Evolutionary conservation across 2,329 filamentous ascomycete species (phyloP).

Genomic region (Xylariales sp.): DNA sequence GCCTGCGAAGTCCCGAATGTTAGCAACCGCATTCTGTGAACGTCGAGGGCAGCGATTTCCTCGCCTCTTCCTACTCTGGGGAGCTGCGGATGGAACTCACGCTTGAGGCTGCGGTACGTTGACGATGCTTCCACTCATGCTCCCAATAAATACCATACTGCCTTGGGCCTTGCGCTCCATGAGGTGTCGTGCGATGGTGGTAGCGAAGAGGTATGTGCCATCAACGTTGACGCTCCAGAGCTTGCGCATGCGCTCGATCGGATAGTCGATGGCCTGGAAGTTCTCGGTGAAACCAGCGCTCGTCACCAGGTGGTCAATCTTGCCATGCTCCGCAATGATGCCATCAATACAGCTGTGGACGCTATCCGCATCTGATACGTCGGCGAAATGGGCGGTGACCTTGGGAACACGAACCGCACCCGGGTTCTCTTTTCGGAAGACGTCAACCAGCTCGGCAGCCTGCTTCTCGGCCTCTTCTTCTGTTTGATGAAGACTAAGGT

Average conservation of each 20-base stretch:
- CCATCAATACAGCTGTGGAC: constrained; percentile 71
- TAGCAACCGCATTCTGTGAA: background rate
- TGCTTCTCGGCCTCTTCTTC: constrained; percentile 80
- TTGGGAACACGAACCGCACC: constrained; percentile 67
- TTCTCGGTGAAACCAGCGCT: constrained; percentile 98
- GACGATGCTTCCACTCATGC: constrained; percentile 91
- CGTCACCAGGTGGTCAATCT: constrained; percentile 88
- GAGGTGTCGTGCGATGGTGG: constrained; percentile 78
- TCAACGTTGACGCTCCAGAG: constrained; percentile 92
- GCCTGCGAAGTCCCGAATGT: constrained; percentile 35
- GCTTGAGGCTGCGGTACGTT: constrained; percentile 93
- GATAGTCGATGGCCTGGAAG: constrained; percentile 86
- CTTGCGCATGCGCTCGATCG: constrained; percentile 85
- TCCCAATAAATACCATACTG: constrained; percentile 91
- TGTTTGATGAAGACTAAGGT: constrained; percentile 29
- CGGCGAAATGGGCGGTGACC: constrained; percentile 85
- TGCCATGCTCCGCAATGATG: constrained; percentile 66
- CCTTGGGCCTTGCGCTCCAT: constrained; percentile 76
- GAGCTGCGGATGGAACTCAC: constrained; percentile 34
- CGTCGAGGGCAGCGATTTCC: background rate
- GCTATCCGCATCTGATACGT: constrained; percentile 76
- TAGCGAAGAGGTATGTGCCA: constrained; percentile 86
- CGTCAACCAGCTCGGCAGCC: constrained; percentile 66
- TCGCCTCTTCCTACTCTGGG: too few species aligned
- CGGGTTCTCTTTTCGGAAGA: constrained; percentile 77